phyloP scores from a whole-genome alignment of 164 flowering plant genomes.

The Stephania cephalantha region DNA sequence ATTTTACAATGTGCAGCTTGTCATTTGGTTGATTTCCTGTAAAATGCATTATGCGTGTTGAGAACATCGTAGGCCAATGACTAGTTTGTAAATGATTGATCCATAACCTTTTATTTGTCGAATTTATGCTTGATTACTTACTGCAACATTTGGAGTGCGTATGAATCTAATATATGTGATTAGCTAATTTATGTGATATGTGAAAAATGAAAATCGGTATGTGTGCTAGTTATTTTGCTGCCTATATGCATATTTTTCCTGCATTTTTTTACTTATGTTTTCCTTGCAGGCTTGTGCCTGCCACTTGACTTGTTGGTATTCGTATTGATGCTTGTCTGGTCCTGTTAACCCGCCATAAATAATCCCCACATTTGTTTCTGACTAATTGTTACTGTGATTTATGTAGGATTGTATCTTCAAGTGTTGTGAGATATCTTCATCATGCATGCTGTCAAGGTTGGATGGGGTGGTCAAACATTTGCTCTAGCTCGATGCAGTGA shows the following conservation, averaged over 20 bases:
- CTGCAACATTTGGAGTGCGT: neutral
- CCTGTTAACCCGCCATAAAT: neutral
- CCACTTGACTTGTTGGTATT: neutral
- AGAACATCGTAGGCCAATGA: too few species aligned
- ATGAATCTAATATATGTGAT: neutral
- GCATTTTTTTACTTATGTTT: neutral
- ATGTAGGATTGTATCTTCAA: conserved; percentile 10
- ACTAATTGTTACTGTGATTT: conserved; percentile 1
- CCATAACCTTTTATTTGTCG: too few species aligned
- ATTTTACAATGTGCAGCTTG: too few species aligned
- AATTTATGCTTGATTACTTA: too few species aligned
- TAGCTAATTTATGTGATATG: neutral
- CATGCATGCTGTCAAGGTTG: conserved; percentile 67
- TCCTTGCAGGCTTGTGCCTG: neutral
- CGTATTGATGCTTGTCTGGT: neutral
- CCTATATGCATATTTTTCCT: neutral
- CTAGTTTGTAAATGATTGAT: too few species aligned
- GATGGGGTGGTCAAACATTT: conserved; percentile 73
- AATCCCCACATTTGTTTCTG: neutral
- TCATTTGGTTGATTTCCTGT: too few species aligned
- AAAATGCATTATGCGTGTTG: too few species aligned
- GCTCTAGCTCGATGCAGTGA: conserved; percentile 65
- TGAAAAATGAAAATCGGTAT: neutral
- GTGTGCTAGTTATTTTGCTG: neutral
- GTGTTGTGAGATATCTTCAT: conserved; percentile 15